A percentile compares a stretch with the other conserved stretches of the same genome.
Conservation (phyloP, 208 protist species). For the Naegleria lovaniensis region DNA sequence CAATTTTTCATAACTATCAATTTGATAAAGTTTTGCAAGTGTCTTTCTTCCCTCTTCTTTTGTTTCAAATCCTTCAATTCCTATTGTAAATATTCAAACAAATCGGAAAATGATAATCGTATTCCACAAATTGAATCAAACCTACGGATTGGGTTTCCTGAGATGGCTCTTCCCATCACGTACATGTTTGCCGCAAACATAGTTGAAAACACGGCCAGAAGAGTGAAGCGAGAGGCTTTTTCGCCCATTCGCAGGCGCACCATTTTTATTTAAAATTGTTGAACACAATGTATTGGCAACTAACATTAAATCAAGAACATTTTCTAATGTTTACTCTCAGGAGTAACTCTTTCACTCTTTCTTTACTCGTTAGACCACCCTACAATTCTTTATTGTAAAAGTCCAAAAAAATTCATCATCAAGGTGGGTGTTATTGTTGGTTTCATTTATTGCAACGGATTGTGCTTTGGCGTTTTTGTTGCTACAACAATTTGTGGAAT, state of each 20-base stretch:
- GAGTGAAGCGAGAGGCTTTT: neutral
- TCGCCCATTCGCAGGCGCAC: neutral
- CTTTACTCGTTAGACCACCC: too few species aligned
- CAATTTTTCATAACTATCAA: conserved; percentile 3
- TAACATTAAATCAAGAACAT: too few species aligned
- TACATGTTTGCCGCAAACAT: neutral
- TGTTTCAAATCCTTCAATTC: neutral
- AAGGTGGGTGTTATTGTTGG: too few species aligned
- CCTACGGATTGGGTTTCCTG: neutral
- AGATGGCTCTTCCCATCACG: neutral
- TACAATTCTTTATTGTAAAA: too few species aligned
- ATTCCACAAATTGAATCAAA: neutral
- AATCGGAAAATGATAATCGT: neutral
- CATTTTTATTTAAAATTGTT: neutral
- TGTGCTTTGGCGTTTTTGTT: too few species aligned
- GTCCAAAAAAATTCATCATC: too few species aligned
- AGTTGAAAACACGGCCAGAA: neutral
- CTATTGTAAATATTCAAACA: neutral
- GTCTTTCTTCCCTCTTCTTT: neutral
- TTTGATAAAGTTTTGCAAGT: neutral
- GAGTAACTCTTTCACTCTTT: too few species aligned
- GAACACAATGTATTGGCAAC: too few species aligned
- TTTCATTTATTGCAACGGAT: too few species aligned
- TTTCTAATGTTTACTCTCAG: too few species aligned
- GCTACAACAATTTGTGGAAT: too few species aligned